Base-by-base conservation (phyloP, 2,329 filamentous ascomycete genomes). In the Aurifilum marmelostoma region DNA sequence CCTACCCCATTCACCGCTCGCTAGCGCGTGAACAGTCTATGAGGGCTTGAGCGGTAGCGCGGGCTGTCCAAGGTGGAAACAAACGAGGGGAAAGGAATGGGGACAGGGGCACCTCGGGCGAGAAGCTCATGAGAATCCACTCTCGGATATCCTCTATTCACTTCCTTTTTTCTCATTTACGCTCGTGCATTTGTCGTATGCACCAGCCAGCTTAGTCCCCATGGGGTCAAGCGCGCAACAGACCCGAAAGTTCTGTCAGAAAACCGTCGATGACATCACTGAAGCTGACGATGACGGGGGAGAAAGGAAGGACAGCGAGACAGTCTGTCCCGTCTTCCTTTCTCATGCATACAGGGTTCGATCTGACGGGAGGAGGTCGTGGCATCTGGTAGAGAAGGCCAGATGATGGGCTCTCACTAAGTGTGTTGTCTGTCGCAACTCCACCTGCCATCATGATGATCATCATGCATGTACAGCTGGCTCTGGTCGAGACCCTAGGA, bases 261-360 rank as follows among this genome's bases (percentile, higher is more conserved):
- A 29, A 29, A 41, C 50, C n/a, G 32, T 39, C 63, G 16, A 56
- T 69, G 68, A 69, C 68, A 69, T 69, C 68, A 67, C 60, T 41
- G 34, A 39, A 12, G 29, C 24, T 24, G 41, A 67, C 58, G 43
- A 54, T 43, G 37, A 61, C 47, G 47, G 50, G 24, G 39, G 62
- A 52, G 24, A 7, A 34, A 34, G 34, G 8, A 8, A 34, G 34
- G 34, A 34, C 34, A 34, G 34, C 34, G 8, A 34, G 8, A 34
- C 34, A 34, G 34, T 34, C 8, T 37, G 37, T 63, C n/a, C 16
- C 8, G 11, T 61, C 14, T 43, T 43, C 41, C 41, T 59, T 54
- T 43, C 41, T 41, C 11, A 11, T 21, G 29, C 29, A 41, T 39
- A 47, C 50, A 39, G 29, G 63, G 50, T 65, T 47, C 34, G 29